A percentile compares a stretch with the other conserved stretches of the same genome.
phyloP scores from a whole-genome alignment of 495 filamentous ascomycete genomes.

The Penicillium goetzii region DNA sequence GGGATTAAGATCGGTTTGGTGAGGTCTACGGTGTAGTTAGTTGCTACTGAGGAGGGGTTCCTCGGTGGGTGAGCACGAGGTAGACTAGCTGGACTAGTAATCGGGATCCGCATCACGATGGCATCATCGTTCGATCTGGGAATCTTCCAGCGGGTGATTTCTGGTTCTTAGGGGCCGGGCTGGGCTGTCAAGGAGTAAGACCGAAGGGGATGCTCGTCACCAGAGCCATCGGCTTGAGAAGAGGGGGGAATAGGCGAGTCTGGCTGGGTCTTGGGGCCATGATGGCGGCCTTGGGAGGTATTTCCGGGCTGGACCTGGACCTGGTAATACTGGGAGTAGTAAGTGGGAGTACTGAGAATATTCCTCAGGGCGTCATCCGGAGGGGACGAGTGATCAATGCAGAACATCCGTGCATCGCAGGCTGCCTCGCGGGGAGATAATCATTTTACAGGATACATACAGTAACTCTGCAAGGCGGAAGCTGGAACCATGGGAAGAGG shows the following conservation, averaged over 20 bases:
- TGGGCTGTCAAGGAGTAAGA: neutral
- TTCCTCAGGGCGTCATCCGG: slow-evolving; percentile 25
- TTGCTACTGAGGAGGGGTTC: neutral
- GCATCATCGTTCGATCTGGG: slow-evolving; percentile 3
- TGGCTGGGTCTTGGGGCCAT: neutral
- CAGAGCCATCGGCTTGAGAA: neutral
- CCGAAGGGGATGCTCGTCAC: slow-evolving; percentile 5
- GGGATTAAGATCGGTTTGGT: neutral
- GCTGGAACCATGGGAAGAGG: slow-evolving; percentile 8
- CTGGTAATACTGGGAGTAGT: neutral
- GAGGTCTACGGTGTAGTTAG: neutral
- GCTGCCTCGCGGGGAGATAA: neutral
- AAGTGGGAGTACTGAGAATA: neutral
- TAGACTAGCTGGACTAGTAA: neutral
- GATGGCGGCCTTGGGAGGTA: neutral
- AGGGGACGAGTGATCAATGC: slow-evolving; percentile 32
- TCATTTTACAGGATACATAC: neutral
- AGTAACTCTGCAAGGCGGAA: slow-evolving; percentile 7
- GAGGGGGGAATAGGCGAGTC: slow-evolving; percentile 1
- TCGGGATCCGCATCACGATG: neutral
- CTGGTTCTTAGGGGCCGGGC: neutral
- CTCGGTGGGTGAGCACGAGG: neutral
- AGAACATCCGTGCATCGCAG: slow-evolving; percentile 26
- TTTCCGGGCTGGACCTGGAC: neutral
- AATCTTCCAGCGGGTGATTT: neutral